phyloP scores from a whole-genome alignment of 2,329 filamentous ascomycete genomes.

The Aspergillus sp. region DNA sequence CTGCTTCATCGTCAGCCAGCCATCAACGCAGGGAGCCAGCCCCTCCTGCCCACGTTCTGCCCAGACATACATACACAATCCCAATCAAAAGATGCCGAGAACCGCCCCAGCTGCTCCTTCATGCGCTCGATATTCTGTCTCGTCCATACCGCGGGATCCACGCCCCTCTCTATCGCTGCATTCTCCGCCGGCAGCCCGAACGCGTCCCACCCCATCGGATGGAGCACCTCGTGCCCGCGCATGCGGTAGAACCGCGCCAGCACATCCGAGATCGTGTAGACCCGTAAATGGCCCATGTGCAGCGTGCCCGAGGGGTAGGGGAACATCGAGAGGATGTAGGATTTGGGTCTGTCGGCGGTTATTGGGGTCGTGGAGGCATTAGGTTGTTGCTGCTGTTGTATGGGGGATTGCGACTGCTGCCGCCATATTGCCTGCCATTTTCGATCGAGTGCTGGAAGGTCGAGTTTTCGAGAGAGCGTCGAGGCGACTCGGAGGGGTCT shows the following conservation, averaged over 20 bases:
- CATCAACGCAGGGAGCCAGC: background rate
- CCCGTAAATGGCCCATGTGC: slow-evolving; percentile 78
- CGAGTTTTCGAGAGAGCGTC: slow-evolving; percentile 24
- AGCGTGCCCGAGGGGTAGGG: slow-evolving; percentile 82
- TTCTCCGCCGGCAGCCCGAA: slow-evolving; percentile 89
- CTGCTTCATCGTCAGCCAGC: slow-evolving; percentile 37
- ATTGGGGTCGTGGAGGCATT: background rate
- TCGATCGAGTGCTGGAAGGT: slow-evolving; percentile 40
- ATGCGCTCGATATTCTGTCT: slow-evolving; percentile 70
- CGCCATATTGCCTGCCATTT: slow-evolving; percentile 51
- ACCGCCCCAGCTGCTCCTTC: slow-evolving; percentile 69
- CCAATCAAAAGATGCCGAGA: slow-evolving; percentile 83
- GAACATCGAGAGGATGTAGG: slow-evolving; percentile 83
- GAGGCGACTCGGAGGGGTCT: slow-evolving; percentile 17
- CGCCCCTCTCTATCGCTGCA: slow-evolving; percentile 73
- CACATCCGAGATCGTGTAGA: slow-evolving; percentile 86
- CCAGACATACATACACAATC: slow-evolving; percentile 52
- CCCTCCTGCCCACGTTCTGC: no score
- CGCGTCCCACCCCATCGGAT: slow-evolving; percentile 94
- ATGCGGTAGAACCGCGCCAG: slow-evolving; percentile 68
- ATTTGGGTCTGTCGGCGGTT: slow-evolving; percentile 29
- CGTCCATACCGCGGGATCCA: slow-evolving; percentile 73
- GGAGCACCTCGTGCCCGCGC: slow-evolving; percentile 64
- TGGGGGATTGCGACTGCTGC: background rate
- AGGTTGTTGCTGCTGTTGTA: background rate